Percentiles rank a stretch among this genome's conserved stretches.
Evolutionary conservation across 2,329 filamentous ascomycete genomes (phyloP).

Genomic region (Talaromyces sp.): DNA sequence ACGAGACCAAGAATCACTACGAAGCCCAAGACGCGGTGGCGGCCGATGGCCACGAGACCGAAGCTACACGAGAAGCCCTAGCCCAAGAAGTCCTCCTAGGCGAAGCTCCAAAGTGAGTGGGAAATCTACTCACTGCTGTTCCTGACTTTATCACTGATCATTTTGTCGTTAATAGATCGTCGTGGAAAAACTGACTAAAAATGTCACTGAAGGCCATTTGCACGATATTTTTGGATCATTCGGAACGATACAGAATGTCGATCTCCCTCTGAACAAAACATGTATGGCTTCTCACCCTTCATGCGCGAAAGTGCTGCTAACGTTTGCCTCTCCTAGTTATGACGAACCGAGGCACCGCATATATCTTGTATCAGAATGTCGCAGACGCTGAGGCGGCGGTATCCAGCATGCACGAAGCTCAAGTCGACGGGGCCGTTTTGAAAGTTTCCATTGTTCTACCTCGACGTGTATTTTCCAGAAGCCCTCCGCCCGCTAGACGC

Average conservation of each 20-base stretch:
- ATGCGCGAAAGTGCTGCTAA: slow-evolving; percentile 2
- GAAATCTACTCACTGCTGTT: background rate
- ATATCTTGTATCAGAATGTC: slow-evolving; percentile 76
- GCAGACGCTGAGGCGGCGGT: slow-evolving; percentile 82
- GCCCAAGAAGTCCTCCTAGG: slow-evolving; percentile 17
- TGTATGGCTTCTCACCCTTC: slow-evolving; percentile 49
- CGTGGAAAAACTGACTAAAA: slow-evolving; percentile 92
- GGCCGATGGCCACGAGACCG: slow-evolving; percentile 33
- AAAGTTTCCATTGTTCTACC: slow-evolving; percentile 86
- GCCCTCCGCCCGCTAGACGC: slow-evolving; percentile 66
- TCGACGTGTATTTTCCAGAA: slow-evolving; percentile 72
- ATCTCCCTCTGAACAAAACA: slow-evolving; percentile 81
- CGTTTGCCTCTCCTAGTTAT: slow-evolving; percentile 53
- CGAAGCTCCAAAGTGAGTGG: slow-evolving; percentile 21
- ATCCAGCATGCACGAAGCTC: slow-evolving; percentile 96
- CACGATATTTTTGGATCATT: slow-evolving; percentile 89
- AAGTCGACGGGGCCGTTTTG: slow-evolving; percentile 76
- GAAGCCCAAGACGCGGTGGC: slow-evolving; percentile 37
- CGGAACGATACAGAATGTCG: slow-evolving; percentile 77
- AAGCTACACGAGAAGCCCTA: slow-evolving; percentile 32
- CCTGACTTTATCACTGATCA: background rate
- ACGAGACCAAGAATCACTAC: slow-evolving; percentile 23
- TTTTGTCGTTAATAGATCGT: slow-evolving; percentile 72
- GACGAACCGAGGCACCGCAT: slow-evolving; percentile 88
- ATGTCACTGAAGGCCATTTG: slow-evolving; percentile 82